phyloP scores from a whole-genome alignment of 2,329 filamentous ascomycete genomes.

The Talaromyces verruculosus region DNA sequence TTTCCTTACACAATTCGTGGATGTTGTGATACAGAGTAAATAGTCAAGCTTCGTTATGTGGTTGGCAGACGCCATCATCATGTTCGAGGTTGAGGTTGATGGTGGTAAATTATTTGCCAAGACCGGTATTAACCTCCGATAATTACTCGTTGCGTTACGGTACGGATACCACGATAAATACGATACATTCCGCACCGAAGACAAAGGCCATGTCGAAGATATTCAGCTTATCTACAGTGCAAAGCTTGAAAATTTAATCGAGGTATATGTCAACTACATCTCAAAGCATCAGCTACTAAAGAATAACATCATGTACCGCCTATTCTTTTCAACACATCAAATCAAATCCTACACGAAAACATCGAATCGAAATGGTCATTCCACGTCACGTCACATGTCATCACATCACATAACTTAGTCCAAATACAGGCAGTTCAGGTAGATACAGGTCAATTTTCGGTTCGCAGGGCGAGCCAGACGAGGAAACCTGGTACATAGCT shows the following conservation, averaged over 20 bases:
- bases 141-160: background rate
- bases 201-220: background rate
- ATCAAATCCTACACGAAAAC: slow-evolving; percentile 13
- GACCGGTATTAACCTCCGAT: background rate
- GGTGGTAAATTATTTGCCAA: slow-evolving; percentile 8
- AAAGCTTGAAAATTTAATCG: background rate
- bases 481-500: slow-evolving; percentile 21
- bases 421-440: slow-evolving; percentile 20
- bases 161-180: background rate
- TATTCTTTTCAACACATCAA: slow-evolving; percentile 1
- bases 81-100: background rate
- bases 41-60: background rate
- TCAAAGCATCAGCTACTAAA: background rate
- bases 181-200: background rate
- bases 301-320: slow-evolving; percentile 6
- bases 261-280: background rate
- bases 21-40: background rate
- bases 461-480: slow-evolving; percentile 8
- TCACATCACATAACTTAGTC: slow-evolving; percentile 19
- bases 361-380: slow-evolving; percentile 11
- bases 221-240: background rate
- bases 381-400: slow-evolving; percentile 16
- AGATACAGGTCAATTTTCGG: slow-evolving; percentile 19
- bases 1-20: background rate
- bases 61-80: background rate